Percentiles rank a stretch among this genome's conserved stretches.
Evolutionary conservation across 2,329 filamentous ascomycete genomes (phyloP).

Genomic region (Phialocephala subalpina): DNA sequence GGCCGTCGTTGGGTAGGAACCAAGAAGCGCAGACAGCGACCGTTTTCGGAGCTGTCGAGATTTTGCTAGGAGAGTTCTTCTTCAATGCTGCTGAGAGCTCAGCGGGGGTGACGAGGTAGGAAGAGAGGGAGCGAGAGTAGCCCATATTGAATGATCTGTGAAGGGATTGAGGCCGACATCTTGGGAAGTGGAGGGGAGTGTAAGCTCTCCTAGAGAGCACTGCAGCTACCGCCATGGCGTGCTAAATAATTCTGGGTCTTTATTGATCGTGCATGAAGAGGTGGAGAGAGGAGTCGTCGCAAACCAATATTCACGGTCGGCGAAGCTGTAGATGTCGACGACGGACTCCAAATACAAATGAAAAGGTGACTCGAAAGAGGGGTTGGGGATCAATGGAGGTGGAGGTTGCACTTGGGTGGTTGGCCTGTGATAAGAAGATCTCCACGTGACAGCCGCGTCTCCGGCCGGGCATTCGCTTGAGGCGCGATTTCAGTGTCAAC

Average conservation of each 20-base stretch:
- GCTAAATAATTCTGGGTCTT: conserved; percentile 26
- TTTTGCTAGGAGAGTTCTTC: conserved; percentile 80
- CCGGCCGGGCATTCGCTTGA: neutral
- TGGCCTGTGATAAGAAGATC: conserved; percentile 22
- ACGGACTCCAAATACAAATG: conserved; percentile 8
- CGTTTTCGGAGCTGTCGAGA: conserved; percentile 82
- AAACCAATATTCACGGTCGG: neutral
- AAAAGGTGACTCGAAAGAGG: conserved; percentile 21
- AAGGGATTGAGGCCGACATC: conserved; percentile 30
- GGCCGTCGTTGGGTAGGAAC: conserved; percentile 94
- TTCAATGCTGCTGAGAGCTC: conserved; percentile 84
- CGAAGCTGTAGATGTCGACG: conserved; percentile 22
- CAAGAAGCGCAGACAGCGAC: conserved; percentile 92
- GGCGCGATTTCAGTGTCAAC: conserved; percentile 17
- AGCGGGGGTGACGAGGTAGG: conserved; percentile 85
- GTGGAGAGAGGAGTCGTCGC: conserved; percentile 12
- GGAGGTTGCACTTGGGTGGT: conserved; percentile 20
- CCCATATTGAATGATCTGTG: conserved; percentile 43
- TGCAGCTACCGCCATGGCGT: conserved; percentile 41
- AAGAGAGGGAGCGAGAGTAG: conserved; percentile 66
- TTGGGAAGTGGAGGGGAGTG: conserved; percentile 25
- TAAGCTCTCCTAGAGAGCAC: conserved; percentile 33
- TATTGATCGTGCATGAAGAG: conserved; percentile 35
- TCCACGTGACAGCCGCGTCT: conserved; percentile 27
- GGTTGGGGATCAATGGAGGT: conserved; percentile 21